phyloP scores from a whole-genome alignment of 2,329 filamentous ascomycete species.

The Teratosphaeria gauchensis region DNA sequence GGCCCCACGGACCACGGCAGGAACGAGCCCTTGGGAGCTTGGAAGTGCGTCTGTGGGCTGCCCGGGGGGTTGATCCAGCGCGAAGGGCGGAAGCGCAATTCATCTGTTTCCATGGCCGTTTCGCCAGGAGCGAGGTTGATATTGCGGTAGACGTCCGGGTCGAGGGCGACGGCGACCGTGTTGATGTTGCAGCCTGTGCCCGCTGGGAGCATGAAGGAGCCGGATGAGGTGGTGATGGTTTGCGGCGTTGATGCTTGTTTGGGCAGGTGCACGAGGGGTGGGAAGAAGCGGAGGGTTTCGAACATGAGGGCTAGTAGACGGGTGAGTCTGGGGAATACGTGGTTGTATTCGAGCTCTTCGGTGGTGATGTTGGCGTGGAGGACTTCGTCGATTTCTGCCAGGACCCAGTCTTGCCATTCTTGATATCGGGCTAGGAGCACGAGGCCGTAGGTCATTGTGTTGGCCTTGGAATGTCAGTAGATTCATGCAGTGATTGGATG shows the following conservation, averaged over 20 bases:
- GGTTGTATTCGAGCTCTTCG: slow-evolving; percentile 32
- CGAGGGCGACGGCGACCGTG: slow-evolving; percentile 21
- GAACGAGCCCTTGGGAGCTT: slow-evolving; percentile 33
- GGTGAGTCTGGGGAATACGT: slow-evolving; percentile 34
- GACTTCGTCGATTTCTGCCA: slow-evolving; percentile 38
- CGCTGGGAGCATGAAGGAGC: slow-evolving; percentile 24
- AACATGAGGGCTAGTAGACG: slow-evolving; percentile 43
- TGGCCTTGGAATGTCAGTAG: slow-evolving; percentile 26
- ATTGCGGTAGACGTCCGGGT: slow-evolving; percentile 14
- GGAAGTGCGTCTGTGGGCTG: slow-evolving; percentile 17
- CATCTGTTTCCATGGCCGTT: slow-evolving; percentile 15
- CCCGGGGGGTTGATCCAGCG: slow-evolving; percentile 30
- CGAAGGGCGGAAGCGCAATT: slow-evolving; percentile 29
- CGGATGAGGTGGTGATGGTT: slow-evolving; percentile 19
- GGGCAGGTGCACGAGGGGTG: slow-evolving; percentile 30
- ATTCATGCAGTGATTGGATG: slow-evolving; percentile 17
- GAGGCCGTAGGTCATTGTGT: slow-evolving; percentile 42
- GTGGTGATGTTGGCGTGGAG: slow-evolving; percentile 15
- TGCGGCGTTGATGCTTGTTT: slow-evolving; percentile 25
- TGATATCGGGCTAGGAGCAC: slow-evolving; percentile 38
- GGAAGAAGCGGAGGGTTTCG: slow-evolving; percentile 37
- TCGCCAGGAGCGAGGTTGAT: slow-evolving; percentile 10
- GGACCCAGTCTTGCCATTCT: slow-evolving; percentile 43
- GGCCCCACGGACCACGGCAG: slow-evolving; percentile 42
- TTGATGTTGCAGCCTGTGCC: slow-evolving; percentile 30